A percentile compares a stretch with the other conserved stretches of the same genome.
Evolutionary conservation across 176 grass and related monocot species (phyloP).

Genomic region (Aegilops speltoides): DNA sequence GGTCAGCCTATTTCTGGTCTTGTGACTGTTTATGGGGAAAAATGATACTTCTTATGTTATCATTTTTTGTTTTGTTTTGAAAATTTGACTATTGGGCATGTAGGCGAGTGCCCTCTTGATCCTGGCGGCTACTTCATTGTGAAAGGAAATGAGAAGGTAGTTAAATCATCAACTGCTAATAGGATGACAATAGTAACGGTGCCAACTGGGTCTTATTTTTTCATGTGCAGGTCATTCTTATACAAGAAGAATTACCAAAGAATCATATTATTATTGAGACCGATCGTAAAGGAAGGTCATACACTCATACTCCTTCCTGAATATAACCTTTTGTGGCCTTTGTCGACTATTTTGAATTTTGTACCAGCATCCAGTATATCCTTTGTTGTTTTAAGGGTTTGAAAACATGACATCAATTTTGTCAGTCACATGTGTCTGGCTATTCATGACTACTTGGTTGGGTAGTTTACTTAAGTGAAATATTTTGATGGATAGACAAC

Average conservation of each 20-base stretch:
- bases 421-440: no score
- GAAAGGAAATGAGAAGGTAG: slow-evolving; percentile 87
- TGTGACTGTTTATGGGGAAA: not conserved
- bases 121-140: slow-evolving; percentile 90
- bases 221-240: slow-evolving; percentile 76
- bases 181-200: not conserved
- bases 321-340: not conserved
- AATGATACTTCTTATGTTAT: not conserved
- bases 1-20: slow-evolving; percentile 40
- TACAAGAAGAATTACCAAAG: slow-evolving; percentile 83
- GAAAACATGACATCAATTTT: not conserved
- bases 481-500: not conserved
- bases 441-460: no score
- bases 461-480: no score
- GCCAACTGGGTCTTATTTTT: not conserved
- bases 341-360: slow-evolving; percentile 5
- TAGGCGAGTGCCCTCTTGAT: slow-evolving; percentile 95
- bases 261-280: slow-evolving; percentile 84
- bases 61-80: not conserved
- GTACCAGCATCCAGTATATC: not conserved
- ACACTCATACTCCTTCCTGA: no score
- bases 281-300: slow-evolving; percentile 69
- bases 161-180: not conserved
- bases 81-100: slow-evolving; percentile 5
- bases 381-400: not conserved